Percentiles rank a stretch among this genome's conserved stretches.
These are phyloP conservation scores for Daldinia loculata DNA, from an alignment of 495 filamentous ascomycete species.

Conservation along the genomic window DNA sequence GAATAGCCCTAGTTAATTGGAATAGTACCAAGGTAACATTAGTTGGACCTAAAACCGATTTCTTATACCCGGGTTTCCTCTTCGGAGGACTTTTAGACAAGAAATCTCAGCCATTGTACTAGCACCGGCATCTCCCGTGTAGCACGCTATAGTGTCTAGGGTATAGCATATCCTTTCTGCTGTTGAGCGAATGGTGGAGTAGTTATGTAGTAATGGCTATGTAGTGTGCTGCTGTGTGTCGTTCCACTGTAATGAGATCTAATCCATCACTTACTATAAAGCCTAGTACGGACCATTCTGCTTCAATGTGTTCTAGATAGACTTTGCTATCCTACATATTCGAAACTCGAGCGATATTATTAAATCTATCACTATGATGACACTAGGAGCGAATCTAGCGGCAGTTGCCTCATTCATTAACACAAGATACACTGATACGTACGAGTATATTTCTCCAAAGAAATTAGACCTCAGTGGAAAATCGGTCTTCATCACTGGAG, in stretches of 20 bases:
- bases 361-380: conserved; percentile 28
- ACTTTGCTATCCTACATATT: background rate
- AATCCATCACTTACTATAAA: background rate
- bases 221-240: background rate
- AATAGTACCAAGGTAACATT: background rate
- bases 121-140: conserved; percentile 1
- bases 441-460: conserved; percentile 48
- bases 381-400: conserved; percentile 9
- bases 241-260: background rate
- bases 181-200: background rate
- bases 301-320: background rate
- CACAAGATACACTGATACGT: conserved; percentile 49
- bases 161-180: too few species aligned
- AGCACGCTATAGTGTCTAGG: too few species aligned
- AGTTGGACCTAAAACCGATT: too few species aligned
- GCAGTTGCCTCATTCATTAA: conserved; percentile 31
- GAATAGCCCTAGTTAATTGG: background rate
- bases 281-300: background rate
- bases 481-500: conserved; percentile 65
- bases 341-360: background rate
- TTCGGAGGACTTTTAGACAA: too few species aligned
- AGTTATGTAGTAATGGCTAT: background rate
- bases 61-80: too few species aligned
- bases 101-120: background rate
- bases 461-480: conserved; percentile 57